Percentiles rank a stretch among this genome's conserved stretches.
These are phyloP conservation scores for Pythium myriotylum DNA, from an alignment of 352 stramenopile species.

Conservation along the genomic window DNA sequence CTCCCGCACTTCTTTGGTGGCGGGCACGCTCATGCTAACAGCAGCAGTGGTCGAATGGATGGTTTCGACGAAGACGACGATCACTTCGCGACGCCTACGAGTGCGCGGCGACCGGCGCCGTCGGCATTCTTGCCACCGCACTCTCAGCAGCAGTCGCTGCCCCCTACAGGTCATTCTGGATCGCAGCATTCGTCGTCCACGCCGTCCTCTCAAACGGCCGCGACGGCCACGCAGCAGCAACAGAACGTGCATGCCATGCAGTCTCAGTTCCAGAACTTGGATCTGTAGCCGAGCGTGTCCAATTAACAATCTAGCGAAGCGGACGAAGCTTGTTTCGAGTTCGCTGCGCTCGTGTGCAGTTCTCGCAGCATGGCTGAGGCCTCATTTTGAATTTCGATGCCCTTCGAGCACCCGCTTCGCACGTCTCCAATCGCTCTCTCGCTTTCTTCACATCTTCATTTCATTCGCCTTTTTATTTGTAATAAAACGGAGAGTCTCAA, in stretches of 20 bases:
- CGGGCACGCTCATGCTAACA: slow-evolving; percentile 49
- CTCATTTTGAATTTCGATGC: slow-evolving; percentile 4
- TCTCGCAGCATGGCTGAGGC: neutral
- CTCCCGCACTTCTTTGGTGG: slow-evolving; percentile 81
- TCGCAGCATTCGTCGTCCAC: slow-evolving; percentile 2
- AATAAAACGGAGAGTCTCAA: slow-evolving; percentile 30
- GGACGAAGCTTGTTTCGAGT: neutral
- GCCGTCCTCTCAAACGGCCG: slow-evolving; percentile 17
- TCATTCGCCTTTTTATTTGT: slow-evolving; percentile 35
- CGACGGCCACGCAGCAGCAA: slow-evolving; percentile 40
- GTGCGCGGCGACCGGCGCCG: slow-evolving; percentile 70
- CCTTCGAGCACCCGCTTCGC: neutral
- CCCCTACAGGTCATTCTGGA: slow-evolving; percentile 10
- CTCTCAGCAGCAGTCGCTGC: slow-evolving; percentile 31
- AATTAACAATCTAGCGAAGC: slow-evolving; percentile 17
- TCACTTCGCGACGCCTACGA: slow-evolving; percentile 60
- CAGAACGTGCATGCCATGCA: slow-evolving; percentile 36
- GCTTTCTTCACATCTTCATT: slow-evolving; percentile 12
- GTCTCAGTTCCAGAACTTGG: slow-evolving; percentile 68
- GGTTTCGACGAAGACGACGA: slow-evolving; percentile 72
- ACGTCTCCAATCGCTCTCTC: neutral
- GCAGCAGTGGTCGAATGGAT: slow-evolving; percentile 54
- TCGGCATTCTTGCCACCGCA: slow-evolving; percentile 31
- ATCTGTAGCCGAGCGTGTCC: slow-evolving; percentile 57
- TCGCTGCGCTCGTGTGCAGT: neutral